Evolutionary conservation across 2,329 filamentous ascomycete species (phyloP), one percentile per base, ranked within the genome.

Genomic region (Endoconidiophora laricicola): DNA sequence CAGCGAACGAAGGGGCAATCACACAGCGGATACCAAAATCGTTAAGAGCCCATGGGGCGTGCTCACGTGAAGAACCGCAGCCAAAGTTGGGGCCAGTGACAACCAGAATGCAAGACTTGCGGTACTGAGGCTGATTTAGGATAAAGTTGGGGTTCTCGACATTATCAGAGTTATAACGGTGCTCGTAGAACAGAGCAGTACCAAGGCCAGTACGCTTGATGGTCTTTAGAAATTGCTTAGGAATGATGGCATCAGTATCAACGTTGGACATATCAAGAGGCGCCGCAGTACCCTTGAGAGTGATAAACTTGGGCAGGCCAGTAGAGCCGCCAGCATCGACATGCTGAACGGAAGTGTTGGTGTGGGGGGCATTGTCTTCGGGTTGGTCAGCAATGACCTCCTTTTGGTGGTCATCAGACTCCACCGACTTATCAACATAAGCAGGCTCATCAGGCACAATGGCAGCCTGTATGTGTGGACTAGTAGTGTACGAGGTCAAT

Each of bases 181-280:
- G 80, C 55, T 78, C 80, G 64, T 88, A 77, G 74, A 98, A 98
- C 48, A 94, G 78, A 38, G 90, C 90, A 22, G 71, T 75, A 52
- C 88, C 88, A 7, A 98, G 83, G 56, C 91, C 91, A 1, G 90
- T 94, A 53, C 91, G 86, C 75, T 96, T 96, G 69, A 96, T 96
- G 39, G 91, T 98, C 72, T 96, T 98, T 56, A 98, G 76, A 71
- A 96, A 98, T 65, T 98, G 91, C 69, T 98, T 98, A 56, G 91
- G 91, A 58, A 98, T 98, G 66, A 96, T 95, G 61, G 90, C 90
- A 60, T 98, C 91, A n/a, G 91, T 98, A 69, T 98, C 91, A 58
- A 95, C 80, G 64, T 98, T 98, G 57, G 83, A 74, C 59, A 83
- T 79, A 55, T 94, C 84, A 65, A 98, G 70, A 2, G 86, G 86